A percentile compares a stretch with the other conserved stretches of the same genome.
Evolutionary conservation across 1,284 basidiomycete species (phyloP).

Genomic region (Cutaneotrichosporon cavernicola): DNA sequence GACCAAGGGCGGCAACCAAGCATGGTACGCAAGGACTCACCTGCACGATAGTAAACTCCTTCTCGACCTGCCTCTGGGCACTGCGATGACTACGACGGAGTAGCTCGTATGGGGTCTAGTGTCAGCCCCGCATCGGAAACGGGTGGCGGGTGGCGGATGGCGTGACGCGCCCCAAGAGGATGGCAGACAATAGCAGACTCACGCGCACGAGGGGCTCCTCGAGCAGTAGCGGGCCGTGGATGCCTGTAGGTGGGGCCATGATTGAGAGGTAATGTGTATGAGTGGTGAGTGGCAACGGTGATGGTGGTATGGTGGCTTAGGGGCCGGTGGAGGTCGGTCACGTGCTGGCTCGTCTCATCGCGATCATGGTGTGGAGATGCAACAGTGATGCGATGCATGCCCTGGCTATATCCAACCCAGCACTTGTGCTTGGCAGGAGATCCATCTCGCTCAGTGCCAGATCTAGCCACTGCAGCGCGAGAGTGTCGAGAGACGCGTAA

Average conservation of each 20-base stretch:
- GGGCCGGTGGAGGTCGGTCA: too few species aligned
- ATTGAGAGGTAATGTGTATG: not conserved
- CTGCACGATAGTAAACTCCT: conserved; percentile 43
- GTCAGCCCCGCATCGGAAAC: conserved; percentile 13
- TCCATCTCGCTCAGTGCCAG: too few species aligned
- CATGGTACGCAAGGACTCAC: conserved; percentile 5
- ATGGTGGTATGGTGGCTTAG: too few species aligned
- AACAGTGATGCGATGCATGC: too few species aligned
- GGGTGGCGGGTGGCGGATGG: not conserved
- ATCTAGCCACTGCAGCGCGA: too few species aligned
- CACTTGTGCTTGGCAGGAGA: too few species aligned
- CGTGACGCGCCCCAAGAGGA: too few species aligned
- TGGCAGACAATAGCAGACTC: conserved; percentile 11
- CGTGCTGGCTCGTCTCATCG: too few species aligned
- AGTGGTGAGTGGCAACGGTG: not conserved
- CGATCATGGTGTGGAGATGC: too few species aligned
- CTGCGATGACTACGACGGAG: conserved; percentile 50
- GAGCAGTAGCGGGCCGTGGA: conserved; percentile 37
- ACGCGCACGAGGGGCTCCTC: conserved; percentile 50
- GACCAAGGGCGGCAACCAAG: too few species aligned
- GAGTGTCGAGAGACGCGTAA: too few species aligned
- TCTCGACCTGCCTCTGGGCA: conserved; percentile 53
- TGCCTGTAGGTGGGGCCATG: conserved; percentile 15
- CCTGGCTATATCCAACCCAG: too few species aligned
- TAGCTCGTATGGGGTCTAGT: conserved; percentile 53